These are phyloP conservation scores for Stephanodiscus triporus DNA, from an alignment of 108 stramenopile genomes.

Conservation along the genomic window DNA sequence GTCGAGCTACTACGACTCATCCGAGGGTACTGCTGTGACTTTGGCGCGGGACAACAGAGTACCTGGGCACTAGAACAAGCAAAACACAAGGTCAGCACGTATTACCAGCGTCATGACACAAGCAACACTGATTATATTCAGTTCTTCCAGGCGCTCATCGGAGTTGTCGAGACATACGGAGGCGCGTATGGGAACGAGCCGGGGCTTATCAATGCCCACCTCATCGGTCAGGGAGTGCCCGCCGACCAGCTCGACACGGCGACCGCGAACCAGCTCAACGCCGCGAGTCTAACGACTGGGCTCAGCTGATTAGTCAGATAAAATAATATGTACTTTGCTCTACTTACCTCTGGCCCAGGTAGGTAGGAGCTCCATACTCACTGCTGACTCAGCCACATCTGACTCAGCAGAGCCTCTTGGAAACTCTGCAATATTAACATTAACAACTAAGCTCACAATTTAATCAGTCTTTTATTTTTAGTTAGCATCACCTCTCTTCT, in stretches of 20 bases:
- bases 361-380: too few species aligned
- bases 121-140: conserved; percentile 12
- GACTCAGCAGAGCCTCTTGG: too few species aligned
- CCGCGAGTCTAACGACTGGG: too few species aligned
- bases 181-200: conserved; percentile 8
- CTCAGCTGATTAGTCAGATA: too few species aligned
- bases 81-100: conserved; percentile 4
- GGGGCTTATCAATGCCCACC: background rate
- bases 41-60: background rate
- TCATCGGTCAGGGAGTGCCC: background rate
- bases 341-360: too few species aligned
- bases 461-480: too few species aligned
- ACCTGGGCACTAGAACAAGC: conserved; percentile 17
- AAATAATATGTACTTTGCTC: too few species aligned
- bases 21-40: conserved; percentile 14
- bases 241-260: background rate
- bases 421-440: too few species aligned
- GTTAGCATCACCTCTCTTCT: too few species aligned
- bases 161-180: conserved; percentile 18
- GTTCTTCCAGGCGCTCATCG: background rate
- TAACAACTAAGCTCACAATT: too few species aligned
- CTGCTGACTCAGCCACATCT: too few species aligned
- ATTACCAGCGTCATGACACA: conserved; percentile 1
- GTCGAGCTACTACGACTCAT: conserved; percentile 6
- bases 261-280: background rate